Evolutionary conservation across 139 green algal genomes (phyloP).

Genomic region (Auxenochlorella protothecoides): DNA sequence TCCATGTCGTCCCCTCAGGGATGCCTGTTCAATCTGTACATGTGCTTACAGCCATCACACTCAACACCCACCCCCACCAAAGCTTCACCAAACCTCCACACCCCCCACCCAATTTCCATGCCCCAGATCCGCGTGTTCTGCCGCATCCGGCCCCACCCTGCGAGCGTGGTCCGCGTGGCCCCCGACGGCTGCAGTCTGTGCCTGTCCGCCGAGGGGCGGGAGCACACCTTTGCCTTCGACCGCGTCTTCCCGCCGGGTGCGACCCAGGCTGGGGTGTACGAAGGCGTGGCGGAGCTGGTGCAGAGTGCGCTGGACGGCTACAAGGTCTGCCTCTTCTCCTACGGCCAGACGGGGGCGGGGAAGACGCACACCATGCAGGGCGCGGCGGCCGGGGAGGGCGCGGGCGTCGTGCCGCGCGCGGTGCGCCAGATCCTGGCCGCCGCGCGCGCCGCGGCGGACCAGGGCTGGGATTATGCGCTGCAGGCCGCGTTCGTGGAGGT

Average conservation of each 20-base stretch:
- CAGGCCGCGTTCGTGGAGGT: slow-evolving; percentile 87
- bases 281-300: slow-evolving; percentile 84
- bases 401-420: slow-evolving; percentile 82
- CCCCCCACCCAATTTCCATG: no score
- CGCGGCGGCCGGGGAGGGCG: slow-evolving; percentile 14
- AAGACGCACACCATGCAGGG: slow-evolving; percentile 98
- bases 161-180: slow-evolving; percentile 23
- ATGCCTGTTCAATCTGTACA: no score
- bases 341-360: slow-evolving; percentile 92
- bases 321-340: slow-evolving; percentile 96
- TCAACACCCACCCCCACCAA: no score
- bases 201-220: slow-evolving; percentile 45
- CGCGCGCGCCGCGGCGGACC: slow-evolving; percentile 35
- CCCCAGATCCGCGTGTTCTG: slow-evolving; percentile 86
- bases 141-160: slow-evolving; percentile 45
- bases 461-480: slow-evolving; percentile 77
- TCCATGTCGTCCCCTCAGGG: no score
- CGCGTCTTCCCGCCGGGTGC: slow-evolving; percentile 57
- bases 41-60: no score
- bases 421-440: slow-evolving; percentile 67
- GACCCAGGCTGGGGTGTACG: slow-evolving; percentile 67
- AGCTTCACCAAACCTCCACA: no score
- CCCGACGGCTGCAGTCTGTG: slow-evolving; percentile 42
- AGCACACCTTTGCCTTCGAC: slow-evolving; percentile 68
- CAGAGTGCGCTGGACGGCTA: slow-evolving; percentile 93